Conservation (phyloP, 495 filamentous ascomycete genomes). For the Echria macrotheca region DNA sequence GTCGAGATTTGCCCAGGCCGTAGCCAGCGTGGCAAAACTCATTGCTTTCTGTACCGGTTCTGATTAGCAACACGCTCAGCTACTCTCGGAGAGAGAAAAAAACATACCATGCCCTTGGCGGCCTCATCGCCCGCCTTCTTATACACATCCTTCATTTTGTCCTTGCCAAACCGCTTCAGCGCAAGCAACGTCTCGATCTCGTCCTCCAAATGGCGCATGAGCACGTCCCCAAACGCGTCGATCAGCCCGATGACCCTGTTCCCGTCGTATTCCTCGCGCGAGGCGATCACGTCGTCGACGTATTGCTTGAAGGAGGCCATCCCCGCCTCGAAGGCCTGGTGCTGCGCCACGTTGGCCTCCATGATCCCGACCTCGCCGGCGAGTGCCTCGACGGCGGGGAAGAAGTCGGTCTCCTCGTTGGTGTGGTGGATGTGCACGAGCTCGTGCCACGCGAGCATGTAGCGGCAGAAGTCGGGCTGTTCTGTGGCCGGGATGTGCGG, state of each 20-base stretch:
- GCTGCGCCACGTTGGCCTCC: constrained; percentile 41
- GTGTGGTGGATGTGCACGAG: constrained; percentile 40
- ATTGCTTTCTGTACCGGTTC: constrained; percentile 10
- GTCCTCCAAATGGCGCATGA: constrained; percentile 38
- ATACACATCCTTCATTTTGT: constrained; percentile 25
- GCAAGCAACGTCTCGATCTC: constrained; percentile 36
- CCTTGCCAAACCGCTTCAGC: constrained; percentile 26
- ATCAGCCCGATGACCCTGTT: constrained; percentile 32
- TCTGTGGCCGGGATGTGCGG: constrained; percentile 29
- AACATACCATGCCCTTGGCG: constrained; percentile 22
- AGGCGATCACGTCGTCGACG: constrained; percentile 15
- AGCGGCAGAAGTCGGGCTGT: constrained; percentile 33
- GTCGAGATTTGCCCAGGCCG: constrained; percentile 39
- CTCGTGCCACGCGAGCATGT: constrained; percentile 23
- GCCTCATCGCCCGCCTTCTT: constrained; percentile 17
- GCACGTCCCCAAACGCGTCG: constrained; percentile 33
- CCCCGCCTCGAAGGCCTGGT: constrained; percentile 37
- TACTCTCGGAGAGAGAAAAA: neutral
- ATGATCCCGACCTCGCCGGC: constrained; percentile 38
- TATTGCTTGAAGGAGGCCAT: constrained; percentile 34
- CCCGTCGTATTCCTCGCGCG: constrained; percentile 29
- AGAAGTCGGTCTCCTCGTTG: constrained; percentile 39
- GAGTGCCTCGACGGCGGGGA: constrained; percentile 37
- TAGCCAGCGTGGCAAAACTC: constrained; percentile 16
- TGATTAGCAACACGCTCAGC: neutral